Conservation (phyloP, 768 basidiomycete species). For the Thelephora ganbajun region DNA sequence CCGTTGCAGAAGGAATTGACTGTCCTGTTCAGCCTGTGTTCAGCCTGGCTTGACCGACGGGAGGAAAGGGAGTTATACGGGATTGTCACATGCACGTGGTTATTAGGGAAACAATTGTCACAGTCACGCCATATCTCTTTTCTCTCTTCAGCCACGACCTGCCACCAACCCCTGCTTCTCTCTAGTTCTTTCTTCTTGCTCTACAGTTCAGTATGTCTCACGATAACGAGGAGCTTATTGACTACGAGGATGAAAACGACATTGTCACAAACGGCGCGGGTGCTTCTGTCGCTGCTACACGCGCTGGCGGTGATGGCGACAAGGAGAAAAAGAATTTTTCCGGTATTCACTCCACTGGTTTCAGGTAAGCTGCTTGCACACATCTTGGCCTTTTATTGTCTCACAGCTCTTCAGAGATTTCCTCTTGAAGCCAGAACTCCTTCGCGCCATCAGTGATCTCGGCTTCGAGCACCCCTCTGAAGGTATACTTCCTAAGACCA, state of each 20-base stretch:
- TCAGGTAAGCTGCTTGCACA: constrained; percentile 43
- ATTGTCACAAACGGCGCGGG: constrained; percentile 46
- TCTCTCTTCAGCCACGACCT: constrained; percentile 12
- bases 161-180: constrained; percentile 6
- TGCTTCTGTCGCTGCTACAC: constrained; percentile 31
- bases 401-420: constrained; percentile 60
- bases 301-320: constrained; percentile 36
- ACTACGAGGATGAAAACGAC: constrained; percentile 89
- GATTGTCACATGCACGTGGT: background rate
- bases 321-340: constrained; percentile 98
- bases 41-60: no score
- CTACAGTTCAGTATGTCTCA: constrained; percentile 19
- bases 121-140: constrained; percentile 13
- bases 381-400: constrained; percentile 8
- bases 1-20: no score
- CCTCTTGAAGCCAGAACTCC: constrained; percentile 90
- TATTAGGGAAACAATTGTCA: background rate
- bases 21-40: no score
- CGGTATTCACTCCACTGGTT: constrained; percentile 99
- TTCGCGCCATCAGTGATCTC: constrained; percentile 96
- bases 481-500: constrained; percentile 36
- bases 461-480: constrained; percentile 99
- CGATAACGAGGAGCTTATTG: constrained; percentile 87
- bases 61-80: no score
- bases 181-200: constrained; percentile 15